Evolutionary conservation across 345 rosid species (phyloP).

Genomic region (Eutrema japonicum): DNA sequence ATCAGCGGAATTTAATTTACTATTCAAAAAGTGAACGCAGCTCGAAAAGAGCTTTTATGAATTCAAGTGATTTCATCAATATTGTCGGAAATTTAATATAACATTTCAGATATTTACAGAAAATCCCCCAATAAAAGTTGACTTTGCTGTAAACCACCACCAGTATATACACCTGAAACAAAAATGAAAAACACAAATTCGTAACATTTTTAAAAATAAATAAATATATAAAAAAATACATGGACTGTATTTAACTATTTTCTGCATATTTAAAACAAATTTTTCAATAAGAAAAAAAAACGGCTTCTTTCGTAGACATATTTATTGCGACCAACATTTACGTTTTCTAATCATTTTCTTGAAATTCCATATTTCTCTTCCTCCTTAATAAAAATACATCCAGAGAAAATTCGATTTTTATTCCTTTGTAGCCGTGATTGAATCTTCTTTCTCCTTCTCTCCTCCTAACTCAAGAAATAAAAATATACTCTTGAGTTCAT

Average conservation of each 20-base stretch:
- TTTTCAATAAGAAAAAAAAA: background rate
- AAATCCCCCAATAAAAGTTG: background rate
- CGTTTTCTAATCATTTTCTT: conserved; percentile 38
- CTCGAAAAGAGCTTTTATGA: conserved; percentile 1
- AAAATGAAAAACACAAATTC: conserved; percentile 3
- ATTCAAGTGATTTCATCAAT: conserved; percentile 22
- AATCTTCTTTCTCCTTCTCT: conserved; percentile 19
- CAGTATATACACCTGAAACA: conserved; percentile 29
- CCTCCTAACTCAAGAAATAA: background rate
- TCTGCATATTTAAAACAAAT: conserved; percentile 1
- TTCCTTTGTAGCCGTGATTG: too few relatives aligned
- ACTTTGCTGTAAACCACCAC: conserved; percentile 32
- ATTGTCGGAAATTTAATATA: background rate
- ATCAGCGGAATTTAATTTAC: background rate
- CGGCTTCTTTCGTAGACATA: conserved; percentile 18
- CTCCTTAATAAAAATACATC: conserved; percentile 1
- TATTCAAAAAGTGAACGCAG: conserved; percentile 11
- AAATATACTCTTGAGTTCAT: conserved; percentile 8
- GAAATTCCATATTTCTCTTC: conserved; percentile 33
- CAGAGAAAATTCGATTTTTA: conserved; percentile 12
- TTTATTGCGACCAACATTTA: conserved; percentile 34
- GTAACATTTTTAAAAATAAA: background rate
- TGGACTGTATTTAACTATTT: conserved; percentile 22
- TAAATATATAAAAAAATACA: background rate
- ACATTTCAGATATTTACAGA: background rate